Evolutionary conservation across 1,139 yeast genomes (phyloP), one percentile per base, ranked within the genome.

Genomic region (Nadsonia starkeyi-henricii): DNA sequence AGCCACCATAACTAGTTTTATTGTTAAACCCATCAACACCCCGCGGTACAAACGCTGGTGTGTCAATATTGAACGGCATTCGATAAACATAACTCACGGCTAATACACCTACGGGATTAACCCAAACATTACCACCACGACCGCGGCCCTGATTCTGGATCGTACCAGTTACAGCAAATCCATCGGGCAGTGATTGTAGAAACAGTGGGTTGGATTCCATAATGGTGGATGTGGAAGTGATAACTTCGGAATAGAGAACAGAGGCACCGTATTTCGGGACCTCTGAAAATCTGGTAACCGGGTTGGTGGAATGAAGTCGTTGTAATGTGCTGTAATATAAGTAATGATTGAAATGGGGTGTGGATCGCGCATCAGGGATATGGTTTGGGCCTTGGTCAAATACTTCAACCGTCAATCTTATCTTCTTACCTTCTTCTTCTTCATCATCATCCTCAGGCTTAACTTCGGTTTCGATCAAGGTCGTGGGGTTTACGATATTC

Each of bases 61-160:
- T 33, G 12, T 33, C 39, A 33, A 5, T 9, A 1, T 58, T 55
- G 13, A 67, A 51, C 0, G 89, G 85, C 19, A 85, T 65, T 48
- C 79, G 74, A 53, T 86, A 64, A 5, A 86, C 74, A 1, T 79
- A 74, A 0, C 96, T 85, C 33, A 80, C 77, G 0, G 97, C 95
- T 63, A 88, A 67, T 0, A 88, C 95, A 7, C 99, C 99, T 39
- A 76, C 74, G 1, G 98, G 98, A 55, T 86, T 89, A 23, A 93
- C 81, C 98, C 98, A 93, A 1, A 81, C 81, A 57, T 93, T 93
- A 1, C 93, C 94, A 5, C 96, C 95, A 52, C 99, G 76, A 1
- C 99, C 99, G 47, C 93, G 72, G 1, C 98, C 99, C 0, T 88
- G 76, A 1, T 85, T 80, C 62, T 93, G 99, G 2, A 84, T 77